A percentile compares a stretch with the other conserved stretches of the same genome.
phyloP scores from a whole-genome alignment of 2,329 filamentous ascomycete genomes.

The Claviceps citrina region DNA sequence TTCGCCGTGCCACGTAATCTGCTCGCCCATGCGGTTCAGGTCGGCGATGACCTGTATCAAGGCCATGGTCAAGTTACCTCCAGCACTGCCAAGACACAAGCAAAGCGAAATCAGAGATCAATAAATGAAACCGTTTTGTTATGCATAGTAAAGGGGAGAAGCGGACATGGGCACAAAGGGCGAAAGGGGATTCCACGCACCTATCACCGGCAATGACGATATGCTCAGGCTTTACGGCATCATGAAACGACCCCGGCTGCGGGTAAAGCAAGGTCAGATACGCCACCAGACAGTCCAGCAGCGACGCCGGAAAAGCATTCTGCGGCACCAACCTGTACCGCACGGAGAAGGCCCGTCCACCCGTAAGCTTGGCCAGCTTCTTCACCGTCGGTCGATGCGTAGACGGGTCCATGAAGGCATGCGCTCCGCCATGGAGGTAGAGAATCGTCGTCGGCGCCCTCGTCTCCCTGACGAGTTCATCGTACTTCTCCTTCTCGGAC shows the following conservation, averaged over 20 bases:
- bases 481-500: slow-evolving; percentile 49
- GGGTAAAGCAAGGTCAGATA: slow-evolving; percentile 63
- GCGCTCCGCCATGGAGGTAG: slow-evolving; percentile 65
- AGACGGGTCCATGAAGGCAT: slow-evolving; percentile 55
- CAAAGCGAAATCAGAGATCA: background rate
- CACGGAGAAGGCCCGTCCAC: slow-evolving; percentile 55
- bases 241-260: slow-evolving; percentile 49
- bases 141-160: background rate
- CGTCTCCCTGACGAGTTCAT: slow-evolving; percentile 50
- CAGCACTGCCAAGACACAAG: slow-evolving; percentile 48
- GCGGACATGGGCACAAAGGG: background rate
- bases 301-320: slow-evolving; percentile 55
- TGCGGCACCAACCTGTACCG: slow-evolving; percentile 64
- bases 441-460: slow-evolving; percentile 48
- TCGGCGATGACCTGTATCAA: slow-evolving; percentile 56
- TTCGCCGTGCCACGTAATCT: slow-evolving; percentile 45
- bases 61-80: slow-evolving; percentile 53
- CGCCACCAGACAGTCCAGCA: slow-evolving; percentile 57
- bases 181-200: slow-evolving; percentile 18
- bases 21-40: slow-evolving; percentile 31
- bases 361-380: slow-evolving; percentile 48
- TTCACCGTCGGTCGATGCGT: slow-evolving; percentile 45
- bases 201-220: slow-evolving; percentile 61
- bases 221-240: slow-evolving; percentile 45
- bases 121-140: background rate